Evolutionary conservation across 202 grass and related monocot species (phyloP).

Genomic region (Zoysia matrella): DNA sequence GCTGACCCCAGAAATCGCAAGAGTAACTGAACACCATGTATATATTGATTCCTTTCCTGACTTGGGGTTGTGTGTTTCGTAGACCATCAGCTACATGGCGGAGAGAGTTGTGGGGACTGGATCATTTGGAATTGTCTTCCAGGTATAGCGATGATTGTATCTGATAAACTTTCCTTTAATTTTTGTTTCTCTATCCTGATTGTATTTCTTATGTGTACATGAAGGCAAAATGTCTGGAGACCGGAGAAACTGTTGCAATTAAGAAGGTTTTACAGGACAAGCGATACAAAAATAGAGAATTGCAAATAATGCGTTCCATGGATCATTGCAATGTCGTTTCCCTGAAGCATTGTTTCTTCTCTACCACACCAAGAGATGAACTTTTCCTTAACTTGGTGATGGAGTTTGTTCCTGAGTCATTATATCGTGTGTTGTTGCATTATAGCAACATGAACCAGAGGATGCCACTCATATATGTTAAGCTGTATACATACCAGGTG

Average conservation of each 20-base stretch:
- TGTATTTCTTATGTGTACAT: slow-evolving; percentile 2
- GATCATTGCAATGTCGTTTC: slow-evolving; percentile 62
- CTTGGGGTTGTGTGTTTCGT: slow-evolving; percentile 29
- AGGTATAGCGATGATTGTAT: slow-evolving; percentile 40
- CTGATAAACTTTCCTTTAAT: background rate
- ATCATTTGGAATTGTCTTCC: slow-evolving; percentile 69
- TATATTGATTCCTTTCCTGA: slow-evolving; percentile 36
- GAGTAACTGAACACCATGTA: background rate
- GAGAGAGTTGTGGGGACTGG: slow-evolving; percentile 72
- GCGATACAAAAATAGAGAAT: slow-evolving; percentile 59
- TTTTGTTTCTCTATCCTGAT: background rate
- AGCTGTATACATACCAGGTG: slow-evolving; percentile 67
- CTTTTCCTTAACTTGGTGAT: no score
- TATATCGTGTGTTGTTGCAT: no score
- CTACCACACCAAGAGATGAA: no score
- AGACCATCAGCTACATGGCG: slow-evolving; percentile 75
- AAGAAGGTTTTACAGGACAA: slow-evolving; percentile 68
- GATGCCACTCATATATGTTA: slow-evolving; percentile 17
- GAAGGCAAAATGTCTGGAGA: slow-evolving; percentile 63
- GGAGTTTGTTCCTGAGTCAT: no score
- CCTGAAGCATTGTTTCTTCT: background rate
- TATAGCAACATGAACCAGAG: no score
- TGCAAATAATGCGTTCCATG: slow-evolving; percentile 64
- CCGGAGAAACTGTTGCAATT: slow-evolving; percentile 58
- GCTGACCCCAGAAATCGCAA: background rate